phyloP scores from a whole-genome alignment of 305 asterid genomes.

The Plantago coronopus region DNA sequence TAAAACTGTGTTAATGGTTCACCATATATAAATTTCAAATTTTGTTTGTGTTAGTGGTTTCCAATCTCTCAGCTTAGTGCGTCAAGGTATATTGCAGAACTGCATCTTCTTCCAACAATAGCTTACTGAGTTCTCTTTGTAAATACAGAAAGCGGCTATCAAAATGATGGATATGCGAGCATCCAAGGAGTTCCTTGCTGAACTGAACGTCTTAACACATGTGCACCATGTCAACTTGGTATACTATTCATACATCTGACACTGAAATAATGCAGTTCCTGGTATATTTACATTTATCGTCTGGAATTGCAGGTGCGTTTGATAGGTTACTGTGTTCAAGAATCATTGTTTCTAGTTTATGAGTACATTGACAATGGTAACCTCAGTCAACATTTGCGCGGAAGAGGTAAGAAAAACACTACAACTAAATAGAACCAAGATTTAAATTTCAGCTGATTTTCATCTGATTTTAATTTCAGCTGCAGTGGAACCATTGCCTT shows the following conservation, averaged over 20 bases:
- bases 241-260: slow-evolving; percentile 1
- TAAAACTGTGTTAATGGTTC: neutral
- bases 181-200: slow-evolving; percentile 78
- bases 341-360: slow-evolving; percentile 69
- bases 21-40: neutral
- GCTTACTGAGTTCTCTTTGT: slow-evolving; percentile 9
- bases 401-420: slow-evolving; percentile 42
- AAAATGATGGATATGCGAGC: slow-evolving; percentile 95
- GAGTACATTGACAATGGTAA: slow-evolving; percentile 84
- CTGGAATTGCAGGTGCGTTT: slow-evolving; percentile 57
- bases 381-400: slow-evolving; percentile 74
- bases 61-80: slow-evolving; percentile 1
- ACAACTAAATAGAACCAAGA: neutral
- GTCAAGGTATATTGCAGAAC: neutral
- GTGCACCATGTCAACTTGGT: slow-evolving; percentile 96
- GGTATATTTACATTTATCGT: neutral
- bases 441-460: slow-evolving; percentile 7
- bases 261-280: neutral
- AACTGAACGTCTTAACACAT: slow-evolving; percentile 71
- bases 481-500: slow-evolving; percentile 47
- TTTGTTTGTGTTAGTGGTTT: neutral
- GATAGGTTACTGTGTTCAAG: slow-evolving; percentile 77
- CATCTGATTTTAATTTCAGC: slow-evolving; percentile 8
- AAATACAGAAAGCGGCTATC: slow-evolving; percentile 68
- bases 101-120: slow-evolving; percentile 3